Evolutionary conservation across 2,329 filamentous ascomycete species (phyloP), one percentile per base, ranked within the genome.

Genomic region (Paraphaeosphaeria minitans): DNA sequence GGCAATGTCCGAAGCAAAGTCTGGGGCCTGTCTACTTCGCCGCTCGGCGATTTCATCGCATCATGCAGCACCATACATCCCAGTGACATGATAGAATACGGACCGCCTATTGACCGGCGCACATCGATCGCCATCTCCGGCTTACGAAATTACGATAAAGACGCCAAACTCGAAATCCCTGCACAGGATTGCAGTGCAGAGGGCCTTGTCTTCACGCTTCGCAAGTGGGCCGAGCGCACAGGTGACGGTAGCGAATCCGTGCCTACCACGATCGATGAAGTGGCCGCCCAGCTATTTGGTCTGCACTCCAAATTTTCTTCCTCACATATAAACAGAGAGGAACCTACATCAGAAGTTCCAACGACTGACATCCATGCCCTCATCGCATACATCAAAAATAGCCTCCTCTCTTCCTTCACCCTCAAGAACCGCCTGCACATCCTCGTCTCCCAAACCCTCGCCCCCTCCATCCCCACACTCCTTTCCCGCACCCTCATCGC

Each of bases 21-120:
- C 8, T 87, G 84, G 81, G 86, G 86, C 2, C 72, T 86, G 6
- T 78, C 81, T 12, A 55, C 65, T 2, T 81, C 80, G 16, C 81
- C 82, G 19, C 67, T 81, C 19, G 77, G 79, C 22, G 80, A 81
- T 31, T 78, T 80, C 24, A 69, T 81, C 14, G 84, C 82, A 5
- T 77, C 78, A 3, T 83, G 81, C 56, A 76, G 82, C 48, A 83
- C 81, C 2, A 65, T 84, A 29, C 84, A 88, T 66, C 85, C 85
- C 0, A 83, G 80, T 4, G 82, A 87, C 66, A 82, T 84, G 75
- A 75, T 86, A 14, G 83, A 87, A 59, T 87, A 87, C 66, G 78
- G 79, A 0, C 82, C 82, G 7, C 70, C 77, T 8, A 77, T 79
- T 3, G 78, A 82, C 27, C 79, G 84, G 54, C 71, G 72, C n/a